These are phyloP conservation scores for Pseudopediastrum boryanum DNA, from an alignment of 139 green algal genomes.

Conservation along the genomic window DNA sequence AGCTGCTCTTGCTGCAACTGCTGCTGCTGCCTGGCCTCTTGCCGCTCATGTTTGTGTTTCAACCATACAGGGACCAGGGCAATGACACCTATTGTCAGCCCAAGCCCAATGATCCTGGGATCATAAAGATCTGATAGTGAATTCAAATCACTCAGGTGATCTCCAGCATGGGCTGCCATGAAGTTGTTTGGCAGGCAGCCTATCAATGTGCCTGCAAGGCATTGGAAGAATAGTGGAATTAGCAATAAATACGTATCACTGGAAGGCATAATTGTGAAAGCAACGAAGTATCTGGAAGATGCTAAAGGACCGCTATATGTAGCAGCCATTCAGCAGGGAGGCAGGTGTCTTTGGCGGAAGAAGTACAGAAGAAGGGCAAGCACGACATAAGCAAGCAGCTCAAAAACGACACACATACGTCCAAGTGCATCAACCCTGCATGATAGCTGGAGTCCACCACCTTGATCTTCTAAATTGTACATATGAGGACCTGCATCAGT, in stretches of 20 bases:
- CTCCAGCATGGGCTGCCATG: constrained; percentile 60
- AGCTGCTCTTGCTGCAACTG: background rate
- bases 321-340: too few relatives aligned
- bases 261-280: too few relatives aligned
- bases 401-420: too few relatives aligned
- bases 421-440: too few relatives aligned
- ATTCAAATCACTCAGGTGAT: constrained; percentile 51
- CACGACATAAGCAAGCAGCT: too few relatives aligned
- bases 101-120: constrained; percentile 32
- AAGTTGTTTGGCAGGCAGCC: constrained; percentile 78
- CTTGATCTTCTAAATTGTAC: too few relatives aligned
- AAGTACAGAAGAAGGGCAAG: too few relatives aligned
- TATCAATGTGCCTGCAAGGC: constrained; percentile 62
- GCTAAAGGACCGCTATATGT: too few relatives aligned
- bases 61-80: constrained; percentile 30
- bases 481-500: too few relatives aligned
- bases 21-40: background rate
- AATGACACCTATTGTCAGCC: constrained; percentile 13
- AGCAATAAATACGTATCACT: background rate
- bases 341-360: too few relatives aligned
- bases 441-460: too few relatives aligned
- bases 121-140: constrained; percentile 61
- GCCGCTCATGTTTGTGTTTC: constrained; percentile 26
- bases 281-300: too few relatives aligned
- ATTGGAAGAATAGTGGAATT: background rate